These are phyloP conservation scores for Euryodendron excelsum DNA, from an alignment of 148 eudicot genomes.

Conservation along the genomic window DNA sequence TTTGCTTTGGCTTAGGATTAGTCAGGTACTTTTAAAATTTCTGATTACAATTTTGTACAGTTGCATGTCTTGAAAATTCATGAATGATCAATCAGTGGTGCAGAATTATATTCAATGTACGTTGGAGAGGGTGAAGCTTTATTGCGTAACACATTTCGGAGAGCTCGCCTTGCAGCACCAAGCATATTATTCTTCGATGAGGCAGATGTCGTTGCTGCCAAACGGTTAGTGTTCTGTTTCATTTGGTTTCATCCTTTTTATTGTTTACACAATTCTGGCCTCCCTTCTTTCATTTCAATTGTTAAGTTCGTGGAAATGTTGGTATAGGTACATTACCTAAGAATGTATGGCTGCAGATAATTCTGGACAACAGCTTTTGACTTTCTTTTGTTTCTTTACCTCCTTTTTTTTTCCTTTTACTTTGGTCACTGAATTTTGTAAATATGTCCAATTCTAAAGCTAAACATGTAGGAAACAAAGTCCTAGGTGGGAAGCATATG, in stretches of 20 bases:
- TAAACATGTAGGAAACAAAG: background rate
- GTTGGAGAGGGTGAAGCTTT: slow-evolving; percentile 99
- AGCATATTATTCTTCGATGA: slow-evolving; percentile 95
- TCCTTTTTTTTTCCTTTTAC: background rate
- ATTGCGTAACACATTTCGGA: slow-evolving; percentile 80
- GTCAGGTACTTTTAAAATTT: background rate
- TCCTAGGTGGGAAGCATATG: background rate
- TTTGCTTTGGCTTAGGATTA: background rate
- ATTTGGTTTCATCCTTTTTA: background rate
- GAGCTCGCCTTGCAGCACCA: slow-evolving; percentile 97
- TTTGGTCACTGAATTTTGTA: background rate
- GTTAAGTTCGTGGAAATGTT: background rate
- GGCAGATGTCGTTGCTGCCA: slow-evolving; percentile 83
- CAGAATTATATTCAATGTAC: slow-evolving; percentile 88
- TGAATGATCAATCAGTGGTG: slow-evolving; percentile 57
- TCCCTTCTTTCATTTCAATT: background rate
- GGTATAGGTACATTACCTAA: background rate
- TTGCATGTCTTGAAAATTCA: slow-evolving; percentile 11
- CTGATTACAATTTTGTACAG: background rate
- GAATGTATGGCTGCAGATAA: background rate
- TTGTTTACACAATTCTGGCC: background rate
- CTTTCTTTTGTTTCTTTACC: background rate
- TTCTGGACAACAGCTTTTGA: background rate
- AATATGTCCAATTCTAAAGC: background rate
- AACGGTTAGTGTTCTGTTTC: slow-evolving; percentile 41